A percentile compares a stretch with the other conserved stretches of the same genome.
These are phyloP conservation scores for Rhododendron kiyosumense DNA, from an alignment of 148 eudicot genomes.

Conservation along the genomic window DNA sequence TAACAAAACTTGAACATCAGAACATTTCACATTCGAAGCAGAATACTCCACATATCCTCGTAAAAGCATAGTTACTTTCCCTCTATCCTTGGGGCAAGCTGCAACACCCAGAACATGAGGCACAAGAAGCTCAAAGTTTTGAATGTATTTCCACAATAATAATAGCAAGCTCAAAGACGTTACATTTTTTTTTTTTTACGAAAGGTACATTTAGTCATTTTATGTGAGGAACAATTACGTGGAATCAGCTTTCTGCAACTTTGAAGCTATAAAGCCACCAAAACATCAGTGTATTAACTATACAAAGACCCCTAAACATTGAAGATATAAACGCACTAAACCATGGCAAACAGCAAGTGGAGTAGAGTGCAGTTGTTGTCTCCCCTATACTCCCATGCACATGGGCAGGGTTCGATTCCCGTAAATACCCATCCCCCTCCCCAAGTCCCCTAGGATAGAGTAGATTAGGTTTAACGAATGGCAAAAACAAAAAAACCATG, in stretches of 20 bases:
- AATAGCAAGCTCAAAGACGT: neutral
- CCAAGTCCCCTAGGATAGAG: too few relatives aligned
- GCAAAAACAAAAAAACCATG: neutral
- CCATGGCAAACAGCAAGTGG: neutral
- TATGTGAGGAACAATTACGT: neutral
- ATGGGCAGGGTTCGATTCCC: too few relatives aligned
- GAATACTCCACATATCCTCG: slow-evolving; percentile 1
- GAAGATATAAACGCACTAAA: neutral
- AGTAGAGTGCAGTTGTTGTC: too few relatives aligned
- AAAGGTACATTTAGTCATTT: neutral
- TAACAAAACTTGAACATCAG: slow-evolving; percentile 1
- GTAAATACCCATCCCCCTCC: too few relatives aligned
- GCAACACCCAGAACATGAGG: neutral
- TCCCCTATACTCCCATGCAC: too few relatives aligned
- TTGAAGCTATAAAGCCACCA: neutral
- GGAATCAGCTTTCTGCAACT: neutral
- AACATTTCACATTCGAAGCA: neutral
- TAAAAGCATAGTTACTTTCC: neutral
- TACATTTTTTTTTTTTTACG: neutral
- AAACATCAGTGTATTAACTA: neutral
- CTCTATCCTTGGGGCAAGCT: neutral
- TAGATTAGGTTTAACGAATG: too few relatives aligned
- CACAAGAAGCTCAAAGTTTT: neutral
- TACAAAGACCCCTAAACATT: neutral
- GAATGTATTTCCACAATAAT: neutral